Base-by-base conservation (phyloP, 345 rosid species). In the Nephelium lappaceum region DNA sequence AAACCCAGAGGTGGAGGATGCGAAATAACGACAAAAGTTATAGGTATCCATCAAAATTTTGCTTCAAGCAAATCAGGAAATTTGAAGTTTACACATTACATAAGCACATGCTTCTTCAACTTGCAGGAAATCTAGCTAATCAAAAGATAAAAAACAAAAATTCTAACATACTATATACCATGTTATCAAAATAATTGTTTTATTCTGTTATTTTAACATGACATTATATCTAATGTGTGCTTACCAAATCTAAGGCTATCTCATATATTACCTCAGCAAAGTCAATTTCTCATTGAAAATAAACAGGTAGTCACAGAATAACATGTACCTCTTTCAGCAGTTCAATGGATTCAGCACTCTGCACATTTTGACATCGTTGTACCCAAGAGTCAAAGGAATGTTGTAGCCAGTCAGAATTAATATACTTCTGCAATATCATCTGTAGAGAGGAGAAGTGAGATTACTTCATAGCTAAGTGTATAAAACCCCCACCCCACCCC, bases 271-370 rank as follows among this genome's bases (percentile, higher is more conserved):
- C 21, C 60, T 62, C 53, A 6, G 42, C 47, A 47, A n/a, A 45
- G 55, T 61, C 19, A 5, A 58, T 51, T 69, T 27, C 57, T 55
- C 63, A 77, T 47, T 62, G 45, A 69, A 41, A 42, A 71, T 6
- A 8, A 51, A 61, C 21, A 6, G 76, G 76, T 49, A 69, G 66
- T 64, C 63, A 75, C 19, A 71, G 41, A 18, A 45, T 38, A 49
- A 51, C n/a, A 67, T 36, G n/a, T 84, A 96, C 99, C 95, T 97
- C 98, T 77, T 88, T 93, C 73, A 97, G 85, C 85, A 93, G 71
- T 83, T 97, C 98, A 77, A 94, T 69, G 11, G 89, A 85, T 89
- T 94, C 99, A 1, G 99, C 99, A 64, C 90, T 92, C 47, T 78
- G 76, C 77, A 92, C 95, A 78, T 76, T 84, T 62, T 88, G 90